Evolutionary conservation across 441 rosid genomes (phyloP), one percentile per base, ranked within the genome.

Genomic region (Erodium trifolium): DNA sequence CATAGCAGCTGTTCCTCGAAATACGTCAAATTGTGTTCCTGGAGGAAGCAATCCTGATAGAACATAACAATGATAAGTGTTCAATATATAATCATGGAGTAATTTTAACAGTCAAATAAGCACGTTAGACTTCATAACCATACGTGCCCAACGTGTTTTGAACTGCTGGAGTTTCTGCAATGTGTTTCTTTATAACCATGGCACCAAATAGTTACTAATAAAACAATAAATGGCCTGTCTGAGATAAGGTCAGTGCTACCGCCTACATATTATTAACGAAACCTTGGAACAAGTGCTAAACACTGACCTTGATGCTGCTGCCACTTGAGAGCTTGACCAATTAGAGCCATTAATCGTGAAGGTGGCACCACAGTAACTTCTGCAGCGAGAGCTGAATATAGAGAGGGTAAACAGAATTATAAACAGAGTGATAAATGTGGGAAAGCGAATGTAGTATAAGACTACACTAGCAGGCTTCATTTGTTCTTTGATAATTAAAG

Each of bases 271-370:
- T 23, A 60, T 60, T 60, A 19, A 19, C 29, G 9, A 60, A 60
- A 12, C 31, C 6, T 60, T 3, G 8, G 18, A 19, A 60, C 34
- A 60, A 18, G 63, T 59, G 31, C 31, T 60, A 23, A 60, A 60
- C 34, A 60, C 29, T 60, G 34, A 96, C 99, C 99, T 88, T 93
- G 99, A 78, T 93, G 97, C 75, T 93, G 99, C 81, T 96, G 98
- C 99, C 99, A 93, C 80, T 96, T 96, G 71, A 96, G 79, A 73
- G 98, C 96, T 84, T 96, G 99, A 41, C 98, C 98, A 73, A 91
- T 85, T 77, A 96, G 80, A 72, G 98, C 97, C 99, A 91, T 96
- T 82, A 96, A 80, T 62, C 99, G 83, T 68, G 99, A 96, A 75
- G 99, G 98, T 37, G 97, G 98, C 69, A 96, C 99, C 60, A 93